Base-by-base conservation (phyloP, 1,139 yeast genomes). In the Yamadazyma mexicana region DNA sequence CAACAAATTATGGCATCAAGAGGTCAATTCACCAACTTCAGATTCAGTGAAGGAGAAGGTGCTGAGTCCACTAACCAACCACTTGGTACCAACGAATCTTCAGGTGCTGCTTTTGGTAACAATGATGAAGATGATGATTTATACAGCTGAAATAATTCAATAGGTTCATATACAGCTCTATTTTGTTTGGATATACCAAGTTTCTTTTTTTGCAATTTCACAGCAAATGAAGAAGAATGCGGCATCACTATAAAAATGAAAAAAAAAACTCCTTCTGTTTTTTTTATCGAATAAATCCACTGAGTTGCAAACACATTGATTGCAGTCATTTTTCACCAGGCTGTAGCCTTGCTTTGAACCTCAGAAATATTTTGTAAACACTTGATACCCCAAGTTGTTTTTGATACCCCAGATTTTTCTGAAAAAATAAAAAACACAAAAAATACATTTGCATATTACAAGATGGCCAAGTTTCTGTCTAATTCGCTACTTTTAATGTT, bases 1-100 rank as follows among this genome's bases (percentile, higher is more conserved):
- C 97, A 89, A 66, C 97, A 92, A 69, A 77, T 94, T 64, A 94
- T 84, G 66, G 87, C 96, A 38, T 87, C 97, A 1, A 87, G 98
- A 68, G 98, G 99, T 43, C 92, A 84, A 66, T 83, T 81, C 62
- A 68, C 87, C 46, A 83, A 81, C 65, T 84, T 85, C 61, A 81
- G 83, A 62, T 84, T 85, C 55, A 75, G 77, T 57, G 85, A 69
- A 54, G 73, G 66, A 59, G 74, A 64, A 49, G 64, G 62, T 38
- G 71, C 63, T 38, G 51, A 45, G n/a, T 20, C 22, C 8, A 8
- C 22, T 20, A 8, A 8, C 8, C 8, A 5, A 33, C 28, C 44
- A 22, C 22, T 38, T 18, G 44, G 38, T 12, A 29, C 43, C 23
- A 46, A 47, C 40, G 55, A 39, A 41, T 45, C 51, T 29, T 48